Base-by-base conservation (phyloP, 2,329 filamentous ascomycete species). In the Xylaria sp. region DNA sequence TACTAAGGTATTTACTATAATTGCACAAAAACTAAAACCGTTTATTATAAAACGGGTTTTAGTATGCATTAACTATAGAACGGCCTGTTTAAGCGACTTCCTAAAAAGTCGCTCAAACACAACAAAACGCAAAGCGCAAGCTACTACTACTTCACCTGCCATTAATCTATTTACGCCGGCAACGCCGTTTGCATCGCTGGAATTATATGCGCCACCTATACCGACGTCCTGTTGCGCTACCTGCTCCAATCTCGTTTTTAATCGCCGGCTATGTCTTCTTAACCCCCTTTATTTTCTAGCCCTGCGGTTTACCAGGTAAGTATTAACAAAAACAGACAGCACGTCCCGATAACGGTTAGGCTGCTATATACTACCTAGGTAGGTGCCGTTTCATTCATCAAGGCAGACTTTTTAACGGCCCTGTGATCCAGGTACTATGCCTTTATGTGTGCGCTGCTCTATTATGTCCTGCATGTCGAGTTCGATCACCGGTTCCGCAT, bases 331-430 rank as follows among this genome's bases (percentile, higher is more conserved):
- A 25, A 63, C 51, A 29, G 61, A 63, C 29, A 63, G 51, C 42
- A 57, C 13, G 51, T 55, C 50, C 51, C 18, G 40, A 57, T 40
- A n/a, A 35, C 16, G 13, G 25, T 60, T 60, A 32, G 57, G 48
- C 44, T 60, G 57, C 42, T 60, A n/a, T 60, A 23, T 60, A 48
- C 44, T n/a, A n/a, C n/a, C n/a, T n/a, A n/a, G n/a, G n/a, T 60
- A 60, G 27, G 57, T 60, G 27, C 57, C 25, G 42, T 48, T 60
- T 60, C 35, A 60, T 60, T 60, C n/a, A n/a, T n/a, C n/a, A 60
- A 60, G 16, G 25, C 48, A 35, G 25, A 60, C n/a, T n/a, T 37
- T 47, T 59, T 10, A 62, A 62, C 25, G 21, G 35, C 27, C 48
- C 44, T 53, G 21, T 62, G 12, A 51, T 62, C 25, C 18, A 53